Evolutionary conservation across 2,329 filamentous ascomycete species (phyloP), one percentile per base, ranked within the genome.

Genomic region (Decorospora gaudefroyi): DNA sequence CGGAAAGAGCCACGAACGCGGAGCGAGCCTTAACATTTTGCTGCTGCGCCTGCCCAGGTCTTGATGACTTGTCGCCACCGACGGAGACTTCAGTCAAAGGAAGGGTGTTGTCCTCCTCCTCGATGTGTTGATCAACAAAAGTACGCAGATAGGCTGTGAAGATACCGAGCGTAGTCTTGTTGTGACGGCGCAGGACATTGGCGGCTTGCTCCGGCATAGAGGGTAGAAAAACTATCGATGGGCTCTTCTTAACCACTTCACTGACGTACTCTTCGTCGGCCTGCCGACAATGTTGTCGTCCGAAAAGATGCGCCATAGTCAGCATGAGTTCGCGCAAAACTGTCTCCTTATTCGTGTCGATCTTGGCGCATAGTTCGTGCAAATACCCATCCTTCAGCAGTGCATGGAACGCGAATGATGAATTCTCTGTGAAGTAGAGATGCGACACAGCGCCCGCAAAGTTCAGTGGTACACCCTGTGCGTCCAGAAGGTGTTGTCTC

Each of bases 381-480:
- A 91, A 86, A 60, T 87, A 90, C 0, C 87, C 86, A 2, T 78
- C 80, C 46, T 83, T 85, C 1, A 92, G 71, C 7, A 92, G 73
- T 1, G 86, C 82, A 62, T 91, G 87, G 68, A 91, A 88, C 0
- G 86, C 86, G 61, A 91, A 90, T 4, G 81, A 82, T 0, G 84
- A 82, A 57, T 87, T 88, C 56, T 90, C 86, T 0, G 85, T 87
- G 57, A 84, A 90, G 71, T 90, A 90, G 1, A 92, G 71, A 67
- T 90, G 86, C 0, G 82, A 81, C 0, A 90, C 79, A 3, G 83
- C 75, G 0, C 83, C 82, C 0, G 87, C 81, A 61, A 91, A 89
- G 62, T 91, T 88, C 9, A 90, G 70, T 0, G 88, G 86, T 1
- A 68, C 72, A 31, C 87, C 88, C 1, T 71, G 64, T 0, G 72